Evolutionary conservation across 768 basidiomycete species (phyloP).

Genomic region (Tricholoma matsutake): DNA sequence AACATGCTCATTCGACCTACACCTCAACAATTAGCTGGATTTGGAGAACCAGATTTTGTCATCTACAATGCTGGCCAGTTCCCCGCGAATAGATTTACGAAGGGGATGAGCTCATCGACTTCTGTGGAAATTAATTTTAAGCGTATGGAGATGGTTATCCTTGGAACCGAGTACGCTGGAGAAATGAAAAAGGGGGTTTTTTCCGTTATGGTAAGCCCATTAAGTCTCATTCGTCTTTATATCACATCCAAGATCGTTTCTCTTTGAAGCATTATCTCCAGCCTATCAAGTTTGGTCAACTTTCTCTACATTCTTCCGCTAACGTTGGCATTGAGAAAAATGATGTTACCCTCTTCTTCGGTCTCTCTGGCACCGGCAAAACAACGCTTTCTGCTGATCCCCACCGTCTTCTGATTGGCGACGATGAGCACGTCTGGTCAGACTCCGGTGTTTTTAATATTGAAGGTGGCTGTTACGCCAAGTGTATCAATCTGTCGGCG

Average conservation of each 20-base stretch:
- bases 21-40: slow-evolving; percentile 86
- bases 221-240: slow-evolving; percentile 1
- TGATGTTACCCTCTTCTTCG: slow-evolving; percentile 98
- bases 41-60: slow-evolving; percentile 98
- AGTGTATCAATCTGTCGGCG: slow-evolving; percentile 92
- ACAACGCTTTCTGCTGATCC: slow-evolving; percentile 98
- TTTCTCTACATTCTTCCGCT: slow-evolving; percentile 96
- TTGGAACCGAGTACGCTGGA: slow-evolving; percentile 96
- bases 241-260: slow-evolving; percentile 11
- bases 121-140: slow-evolving; percentile 99
- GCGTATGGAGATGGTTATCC: slow-evolving; percentile 99
- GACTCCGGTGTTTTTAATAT: slow-evolving; percentile 99
- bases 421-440: slow-evolving; percentile 99
- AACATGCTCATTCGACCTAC: slow-evolving; percentile 99
- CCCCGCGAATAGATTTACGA: slow-evolving; percentile 99
- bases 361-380: slow-evolving; percentile 97
- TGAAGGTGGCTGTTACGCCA: slow-evolving; percentile 99
- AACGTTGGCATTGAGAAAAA: slow-evolving; percentile 87
- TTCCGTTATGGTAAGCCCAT: slow-evolving; percentile 79
- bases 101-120: slow-evolving; percentile 99
- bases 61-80: slow-evolving; percentile 99
- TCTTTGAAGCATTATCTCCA: slow-evolving; percentile 84
- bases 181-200: slow-evolving; percentile 99
- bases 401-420: slow-evolving; percentile 89
- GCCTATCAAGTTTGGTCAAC: slow-evolving; percentile 97